phyloP scores from a whole-genome alignment of 1,139 yeast genomes.

The Tardiomyces digboiensis region DNA sequence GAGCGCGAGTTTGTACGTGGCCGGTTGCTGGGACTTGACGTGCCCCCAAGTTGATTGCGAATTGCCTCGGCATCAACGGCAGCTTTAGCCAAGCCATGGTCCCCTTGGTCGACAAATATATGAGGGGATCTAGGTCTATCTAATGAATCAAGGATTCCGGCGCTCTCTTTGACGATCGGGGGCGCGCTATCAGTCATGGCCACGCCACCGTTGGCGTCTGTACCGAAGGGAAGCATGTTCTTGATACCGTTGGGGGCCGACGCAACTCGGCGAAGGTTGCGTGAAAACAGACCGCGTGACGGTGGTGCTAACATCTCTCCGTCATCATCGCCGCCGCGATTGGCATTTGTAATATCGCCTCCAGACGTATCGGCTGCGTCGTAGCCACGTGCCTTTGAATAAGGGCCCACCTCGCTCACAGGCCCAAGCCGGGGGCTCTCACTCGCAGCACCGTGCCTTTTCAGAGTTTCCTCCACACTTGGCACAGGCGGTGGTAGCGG shows the following conservation, averaged over 20 bases:
- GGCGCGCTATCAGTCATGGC: not conserved
- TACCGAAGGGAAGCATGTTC: not conserved
- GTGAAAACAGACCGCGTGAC: not conserved
- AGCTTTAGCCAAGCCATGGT: not conserved
- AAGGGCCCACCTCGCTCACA: not conserved
- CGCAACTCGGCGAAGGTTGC: constrained; percentile 60
- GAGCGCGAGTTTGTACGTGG: too few relatives aligned
- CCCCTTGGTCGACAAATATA: not conserved
- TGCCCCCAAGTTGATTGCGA: too few relatives aligned
- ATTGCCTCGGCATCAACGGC: not conserved
- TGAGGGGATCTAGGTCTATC: too few relatives aligned
- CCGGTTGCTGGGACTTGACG: too few relatives aligned
- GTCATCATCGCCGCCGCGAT: not conserved
- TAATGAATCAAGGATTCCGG: too few relatives aligned
- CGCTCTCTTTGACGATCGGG: too few relatives aligned
- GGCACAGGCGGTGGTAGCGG: not conserved
- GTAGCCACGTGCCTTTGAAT: not conserved
- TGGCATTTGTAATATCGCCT: not conserved
- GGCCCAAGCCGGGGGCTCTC: not conserved
- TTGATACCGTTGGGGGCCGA: constrained; percentile 37
- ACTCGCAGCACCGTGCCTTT: not conserved
- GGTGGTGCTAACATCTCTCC: not conserved
- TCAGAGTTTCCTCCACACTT: not conserved
- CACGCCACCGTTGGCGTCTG: not conserved
- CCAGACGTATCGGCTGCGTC: not conserved